Percentiles rank a stretch among this genome's conserved stretches.
Evolutionary conservation across 495 filamentous ascomycete species (phyloP).

Genomic region (Bacidia rubella): DNA sequence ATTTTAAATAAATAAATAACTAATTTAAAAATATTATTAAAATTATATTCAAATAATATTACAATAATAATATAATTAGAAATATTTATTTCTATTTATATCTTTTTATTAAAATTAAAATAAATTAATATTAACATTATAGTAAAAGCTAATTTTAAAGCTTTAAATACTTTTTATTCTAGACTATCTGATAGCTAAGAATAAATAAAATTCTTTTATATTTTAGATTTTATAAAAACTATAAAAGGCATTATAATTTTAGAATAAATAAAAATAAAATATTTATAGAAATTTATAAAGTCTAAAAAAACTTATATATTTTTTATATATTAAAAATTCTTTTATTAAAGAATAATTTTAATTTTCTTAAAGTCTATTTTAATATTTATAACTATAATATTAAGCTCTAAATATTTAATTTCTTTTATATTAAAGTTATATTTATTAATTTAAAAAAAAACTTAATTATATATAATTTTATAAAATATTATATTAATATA

Average conservation of each 20-base stretch:
- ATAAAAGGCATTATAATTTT: background rate
- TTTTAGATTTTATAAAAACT: background rate
- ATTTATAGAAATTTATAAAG: background rate
- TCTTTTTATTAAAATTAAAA: background rate
- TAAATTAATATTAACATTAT: background rate
- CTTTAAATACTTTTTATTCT: background rate
- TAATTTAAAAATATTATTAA: background rate
- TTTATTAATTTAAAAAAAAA: constrained; percentile 1
- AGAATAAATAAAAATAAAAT: background rate
- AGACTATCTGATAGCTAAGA: background rate
- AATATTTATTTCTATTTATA: background rate
- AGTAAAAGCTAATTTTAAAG: background rate
- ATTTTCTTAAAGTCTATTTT: constrained; percentile 3
- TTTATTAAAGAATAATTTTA: background rate
- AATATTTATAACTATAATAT: background rate
- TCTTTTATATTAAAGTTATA: background rate
- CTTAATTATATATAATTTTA: background rate
- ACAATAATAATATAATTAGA: background rate
- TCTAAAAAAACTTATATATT: background rate
- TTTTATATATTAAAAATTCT: background rate
- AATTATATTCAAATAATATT: background rate
- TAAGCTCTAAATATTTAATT: constrained; percentile 5
- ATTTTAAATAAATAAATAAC: background rate
- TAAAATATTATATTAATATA: background rate
- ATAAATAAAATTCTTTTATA: background rate